A percentile compares a stretch with the other conserved stretches of the same genome.
Evolutionary conservation across 768 basidiomycete species (phyloP).

Genomic region (Rhizopogon vinicolor): DNA sequence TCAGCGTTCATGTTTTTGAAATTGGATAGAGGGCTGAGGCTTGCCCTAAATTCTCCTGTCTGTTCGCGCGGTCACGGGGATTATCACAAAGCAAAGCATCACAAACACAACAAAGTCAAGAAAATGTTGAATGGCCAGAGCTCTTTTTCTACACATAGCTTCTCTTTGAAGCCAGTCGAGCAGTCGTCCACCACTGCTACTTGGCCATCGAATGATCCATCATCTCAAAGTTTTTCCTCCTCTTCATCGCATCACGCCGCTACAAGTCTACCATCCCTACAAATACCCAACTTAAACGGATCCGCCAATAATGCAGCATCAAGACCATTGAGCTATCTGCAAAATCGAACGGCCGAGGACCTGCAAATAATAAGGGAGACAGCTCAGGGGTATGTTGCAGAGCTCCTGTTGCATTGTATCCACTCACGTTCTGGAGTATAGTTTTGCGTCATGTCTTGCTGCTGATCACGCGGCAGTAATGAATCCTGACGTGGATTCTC

Average conservation of each 20-base stretch:
- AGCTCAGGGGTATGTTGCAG: slow-evolving; percentile 42
- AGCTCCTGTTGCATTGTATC: not conserved
- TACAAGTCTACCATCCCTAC: slow-evolving; percentile 23
- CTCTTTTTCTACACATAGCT: slow-evolving; percentile 25
- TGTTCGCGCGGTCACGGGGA: slow-evolving; percentile 34
- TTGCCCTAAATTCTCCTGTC: slow-evolving; percentile 27
- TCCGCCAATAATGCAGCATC: slow-evolving; percentile 19
- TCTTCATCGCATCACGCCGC: slow-evolving; percentile 5
- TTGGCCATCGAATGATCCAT: slow-evolving; percentile 2
- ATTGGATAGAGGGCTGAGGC: slow-evolving; percentile 2
- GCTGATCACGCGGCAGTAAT: slow-evolving; percentile 58
- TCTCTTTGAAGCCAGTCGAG: slow-evolving; percentile 14
- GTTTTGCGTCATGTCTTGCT: slow-evolving; percentile 51
- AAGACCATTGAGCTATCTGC: slow-evolving; percentile 16
- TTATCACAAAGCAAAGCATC: slow-evolving; percentile 31
- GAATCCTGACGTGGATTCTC: slow-evolving; percentile 65
- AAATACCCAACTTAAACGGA: slow-evolving; percentile 5
- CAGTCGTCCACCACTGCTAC: slow-evolving; percentile 1
- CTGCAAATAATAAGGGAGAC: slow-evolving; percentile 40
- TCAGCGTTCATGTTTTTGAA: not conserved
- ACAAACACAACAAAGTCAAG: slow-evolving; percentile 32
- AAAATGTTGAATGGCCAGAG: slow-evolving; percentile 27
- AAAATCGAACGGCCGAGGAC: slow-evolving; percentile 48
- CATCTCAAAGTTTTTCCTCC: slow-evolving; percentile 5
- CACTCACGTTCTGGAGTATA: slow-evolving; percentile 25